Evolutionary conservation across 208 protist genomes (phyloP).

Genomic region (Trypanosomatidae sp.): DNA sequence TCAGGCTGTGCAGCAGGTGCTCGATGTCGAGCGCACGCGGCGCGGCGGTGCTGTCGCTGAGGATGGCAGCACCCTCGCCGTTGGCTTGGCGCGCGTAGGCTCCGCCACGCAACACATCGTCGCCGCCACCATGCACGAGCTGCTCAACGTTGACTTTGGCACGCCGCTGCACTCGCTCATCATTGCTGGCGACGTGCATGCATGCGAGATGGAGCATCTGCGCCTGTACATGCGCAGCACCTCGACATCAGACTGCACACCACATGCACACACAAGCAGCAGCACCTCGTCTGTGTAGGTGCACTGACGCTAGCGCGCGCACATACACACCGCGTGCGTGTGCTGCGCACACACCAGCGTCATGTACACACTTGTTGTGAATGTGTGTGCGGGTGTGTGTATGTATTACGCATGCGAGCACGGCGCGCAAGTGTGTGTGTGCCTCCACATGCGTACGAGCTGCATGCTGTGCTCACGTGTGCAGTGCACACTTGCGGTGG

Average conservation of each 20-base stretch:
- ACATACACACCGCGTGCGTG: too few species aligned
- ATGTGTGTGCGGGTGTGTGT: too few species aligned
- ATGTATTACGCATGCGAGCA: too few species aligned
- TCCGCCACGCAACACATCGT: constrained; percentile 87
- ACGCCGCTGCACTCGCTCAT: constrained; percentile 96
- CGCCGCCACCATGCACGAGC: constrained; percentile 84
- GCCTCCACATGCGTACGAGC: too few species aligned
- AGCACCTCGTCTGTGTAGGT: too few species aligned
- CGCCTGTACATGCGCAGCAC: constrained; percentile 48
- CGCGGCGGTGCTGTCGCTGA: constrained; percentile 48
- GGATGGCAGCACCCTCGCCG: constrained; percentile 73
- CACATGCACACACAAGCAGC: background rate
- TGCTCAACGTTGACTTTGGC: constrained; percentile 94
- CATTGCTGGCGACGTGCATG: constrained; percentile 91
- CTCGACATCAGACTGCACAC: background rate
- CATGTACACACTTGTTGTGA: too few species aligned
- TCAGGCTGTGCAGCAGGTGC: constrained; percentile 92
- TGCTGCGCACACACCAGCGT: too few species aligned
- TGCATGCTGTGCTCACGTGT: too few species aligned
- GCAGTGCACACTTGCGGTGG: too few species aligned
- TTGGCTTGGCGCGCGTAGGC: constrained; percentile 96
- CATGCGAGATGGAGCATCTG: constrained; percentile 89
- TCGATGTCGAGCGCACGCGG: constrained; percentile 86
- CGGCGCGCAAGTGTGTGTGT: too few species aligned
- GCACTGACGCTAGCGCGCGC: too few species aligned